These are phyloP conservation scores for Lunasporangiospora selenospora DNA, from an alignment of 192 early-diverging fungal species.

Conservation along the genomic window DNA sequence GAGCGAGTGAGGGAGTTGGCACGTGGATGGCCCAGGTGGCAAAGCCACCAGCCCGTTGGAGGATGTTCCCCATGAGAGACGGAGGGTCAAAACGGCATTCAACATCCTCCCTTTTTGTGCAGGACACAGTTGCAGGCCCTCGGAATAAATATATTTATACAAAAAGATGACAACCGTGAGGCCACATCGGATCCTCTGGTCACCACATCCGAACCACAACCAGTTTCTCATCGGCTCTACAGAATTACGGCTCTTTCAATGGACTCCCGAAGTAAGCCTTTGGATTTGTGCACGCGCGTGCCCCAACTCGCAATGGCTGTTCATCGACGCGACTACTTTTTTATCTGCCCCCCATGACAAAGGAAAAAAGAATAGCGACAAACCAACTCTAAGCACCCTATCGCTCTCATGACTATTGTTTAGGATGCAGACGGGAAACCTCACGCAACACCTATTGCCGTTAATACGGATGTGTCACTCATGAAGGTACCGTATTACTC, in stretches of 20 bases:
- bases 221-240: conserved; percentile 63
- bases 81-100: no score
- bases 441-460: conserved; percentile 46
- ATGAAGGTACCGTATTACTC: conserved; percentile 53
- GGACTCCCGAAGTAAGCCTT: conserved; percentile 40
- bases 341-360: no score
- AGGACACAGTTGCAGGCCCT: no score
- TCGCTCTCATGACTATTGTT: background rate
- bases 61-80: no score
- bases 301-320: background rate
- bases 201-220: conserved; percentile 56
- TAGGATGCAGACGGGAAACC: conserved; percentile 44
- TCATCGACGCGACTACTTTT: conserved; percentile 7
- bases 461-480: conserved; percentile 51
- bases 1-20: no score
- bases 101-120: no score
- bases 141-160: no score
- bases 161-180: conserved; percentile 50
- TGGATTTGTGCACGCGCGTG: background rate
- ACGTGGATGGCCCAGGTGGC: no score
- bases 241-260: conserved; percentile 67
- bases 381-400: background rate
- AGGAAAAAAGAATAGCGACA: background rate
- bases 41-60: no score
- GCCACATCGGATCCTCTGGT: conserved; percentile 57